Evolutionary conservation across 2,329 filamentous ascomycete genomes (phyloP).

Genomic region (Microdochium paspali): DNA sequence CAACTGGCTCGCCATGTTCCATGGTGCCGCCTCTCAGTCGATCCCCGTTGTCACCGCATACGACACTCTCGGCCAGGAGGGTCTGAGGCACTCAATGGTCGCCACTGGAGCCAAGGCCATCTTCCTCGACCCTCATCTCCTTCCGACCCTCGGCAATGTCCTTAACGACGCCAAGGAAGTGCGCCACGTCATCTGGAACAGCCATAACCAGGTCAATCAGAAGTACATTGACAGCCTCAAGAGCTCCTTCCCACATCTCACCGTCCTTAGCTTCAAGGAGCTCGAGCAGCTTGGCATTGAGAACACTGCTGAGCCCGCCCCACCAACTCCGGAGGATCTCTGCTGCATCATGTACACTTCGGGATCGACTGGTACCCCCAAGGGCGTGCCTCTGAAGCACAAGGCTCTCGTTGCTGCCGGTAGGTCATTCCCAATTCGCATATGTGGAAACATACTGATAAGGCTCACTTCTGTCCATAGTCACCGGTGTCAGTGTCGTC

Average conservation of each 20-base stretch:
- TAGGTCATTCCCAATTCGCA: too few relatives aligned
- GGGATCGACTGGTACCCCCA: constrained; percentile 72
- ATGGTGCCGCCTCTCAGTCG: constrained; percentile 58
- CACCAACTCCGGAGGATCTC: constrained; percentile 63
- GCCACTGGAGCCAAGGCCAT: constrained; percentile 63
- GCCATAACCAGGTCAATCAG: constrained; percentile 40
- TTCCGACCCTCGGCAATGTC: constrained; percentile 46
- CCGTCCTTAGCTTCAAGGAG: constrained; percentile 40
- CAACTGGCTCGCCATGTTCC: constrained; percentile 41
- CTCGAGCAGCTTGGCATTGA: constrained; percentile 45
- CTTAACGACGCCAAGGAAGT: constrained; percentile 41
- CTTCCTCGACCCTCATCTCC: constrained; percentile 66
- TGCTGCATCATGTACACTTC: constrained; percentile 70
- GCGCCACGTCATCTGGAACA: constrained; percentile 44
- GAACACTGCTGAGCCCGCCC: constrained; percentile 58
- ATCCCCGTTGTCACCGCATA: constrained; percentile 73
- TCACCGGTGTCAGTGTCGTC: constrained; percentile 69
- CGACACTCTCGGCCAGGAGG: constrained; percentile 66
- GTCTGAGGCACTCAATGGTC: constrained; percentile 59
- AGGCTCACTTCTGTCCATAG: constrained; percentile 24
- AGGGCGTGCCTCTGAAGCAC: constrained; percentile 72
- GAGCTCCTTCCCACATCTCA: constrained; percentile 36
- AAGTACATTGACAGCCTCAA: constrained; percentile 39
- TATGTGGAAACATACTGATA: not conserved
- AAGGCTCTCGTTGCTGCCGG: constrained; percentile 64